Conservation (phyloP, 2,329 filamentous ascomycete species). For the Geosmithia morbida region DNA sequence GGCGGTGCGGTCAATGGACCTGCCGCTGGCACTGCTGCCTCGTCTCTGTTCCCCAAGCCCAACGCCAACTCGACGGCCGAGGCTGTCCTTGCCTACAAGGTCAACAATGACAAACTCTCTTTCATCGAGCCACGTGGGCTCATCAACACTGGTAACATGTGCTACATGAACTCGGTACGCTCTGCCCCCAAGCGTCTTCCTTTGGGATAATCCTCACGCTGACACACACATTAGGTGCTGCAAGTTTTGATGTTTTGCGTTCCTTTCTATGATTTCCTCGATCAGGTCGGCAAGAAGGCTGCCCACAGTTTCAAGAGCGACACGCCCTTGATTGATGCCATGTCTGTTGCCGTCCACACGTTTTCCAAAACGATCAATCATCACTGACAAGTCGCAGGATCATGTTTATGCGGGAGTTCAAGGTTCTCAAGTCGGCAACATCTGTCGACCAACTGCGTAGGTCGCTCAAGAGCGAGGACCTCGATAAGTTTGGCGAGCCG, state of each 20-base stretch:
- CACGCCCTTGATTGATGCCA: constrained; percentile 83
- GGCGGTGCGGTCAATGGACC: constrained; percentile 7
- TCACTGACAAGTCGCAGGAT: constrained; percentile 41
- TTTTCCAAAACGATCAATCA: neutral
- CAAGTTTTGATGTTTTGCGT: constrained; percentile 90
- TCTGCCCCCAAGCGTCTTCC: neutral
- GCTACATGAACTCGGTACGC: constrained; percentile 98
- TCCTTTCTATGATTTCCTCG: constrained; percentile 89
- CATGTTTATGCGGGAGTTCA: constrained; percentile 90
- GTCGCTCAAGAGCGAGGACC: constrained; percentile 64
- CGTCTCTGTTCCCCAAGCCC: constrained; percentile 24
- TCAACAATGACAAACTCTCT: constrained; percentile 52
- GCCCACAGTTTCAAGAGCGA: constrained; percentile 90
- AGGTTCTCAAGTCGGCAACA: constrained; percentile 64
- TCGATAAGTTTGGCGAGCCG: constrained; percentile 81
- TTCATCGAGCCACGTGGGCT: constrained; percentile 89
- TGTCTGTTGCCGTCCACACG: constrained; percentile 40
- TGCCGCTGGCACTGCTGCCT: neutral
- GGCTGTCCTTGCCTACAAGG: constrained; percentile 58
- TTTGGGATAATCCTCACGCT: constrained; percentile 9
- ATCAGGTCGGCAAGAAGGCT: constrained; percentile 71
- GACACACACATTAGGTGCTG: constrained; percentile 53
- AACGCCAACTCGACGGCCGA: constrained; percentile 54
- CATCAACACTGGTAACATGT: constrained; percentile 97
- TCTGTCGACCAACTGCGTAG: constrained; percentile 60